Percentiles rank a stretch among this genome's conserved stretches.
phyloP scores from a whole-genome alignment of 192 early-diverging fungal species.

The Cetraspora pellucida region DNA sequence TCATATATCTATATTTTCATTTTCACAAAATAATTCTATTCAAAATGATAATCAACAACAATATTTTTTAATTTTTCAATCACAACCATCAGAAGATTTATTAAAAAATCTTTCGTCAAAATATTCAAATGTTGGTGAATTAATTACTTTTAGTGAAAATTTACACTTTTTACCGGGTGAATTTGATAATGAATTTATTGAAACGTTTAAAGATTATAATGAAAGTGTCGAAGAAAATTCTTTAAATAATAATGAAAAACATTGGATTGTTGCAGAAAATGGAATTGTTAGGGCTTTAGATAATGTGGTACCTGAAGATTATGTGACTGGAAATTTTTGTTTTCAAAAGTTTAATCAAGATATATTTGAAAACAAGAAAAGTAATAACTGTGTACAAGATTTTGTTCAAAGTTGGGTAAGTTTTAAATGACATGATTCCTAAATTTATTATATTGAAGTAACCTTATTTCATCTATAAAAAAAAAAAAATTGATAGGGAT shows the following conservation, averaged over 20 bases:
- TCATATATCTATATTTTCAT: too few species aligned
- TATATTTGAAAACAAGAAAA: too few species aligned
- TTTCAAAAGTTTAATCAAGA: too few species aligned
- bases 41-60: background rate
- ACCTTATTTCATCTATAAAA: too few species aligned
- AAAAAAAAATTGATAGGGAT: slow-evolving; percentile 11
- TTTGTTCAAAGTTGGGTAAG: slow-evolving; percentile 8
- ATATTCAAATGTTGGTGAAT: background rate
- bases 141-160: slow-evolving; percentile 16
- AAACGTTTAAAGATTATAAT: background rate
- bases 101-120: background rate
- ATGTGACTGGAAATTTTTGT: too few species aligned
- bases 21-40: too few species aligned
- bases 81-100: background rate
- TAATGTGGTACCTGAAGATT: background rate
- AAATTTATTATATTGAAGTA: too few species aligned
- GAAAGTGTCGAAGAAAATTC: background rate
- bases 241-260: background rate
- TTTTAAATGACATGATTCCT: background rate
- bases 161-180: slow-evolving; percentile 16
- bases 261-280: background rate
- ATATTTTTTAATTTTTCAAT: background rate
- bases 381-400: too few species aligned
- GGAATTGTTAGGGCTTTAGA: background rate
- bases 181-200: slow-evolving; percentile 1